These are phyloP conservation scores for Dentipellis fragilis DNA, from an alignment of 768 basidiomycete species.

Conservation along the genomic window DNA sequence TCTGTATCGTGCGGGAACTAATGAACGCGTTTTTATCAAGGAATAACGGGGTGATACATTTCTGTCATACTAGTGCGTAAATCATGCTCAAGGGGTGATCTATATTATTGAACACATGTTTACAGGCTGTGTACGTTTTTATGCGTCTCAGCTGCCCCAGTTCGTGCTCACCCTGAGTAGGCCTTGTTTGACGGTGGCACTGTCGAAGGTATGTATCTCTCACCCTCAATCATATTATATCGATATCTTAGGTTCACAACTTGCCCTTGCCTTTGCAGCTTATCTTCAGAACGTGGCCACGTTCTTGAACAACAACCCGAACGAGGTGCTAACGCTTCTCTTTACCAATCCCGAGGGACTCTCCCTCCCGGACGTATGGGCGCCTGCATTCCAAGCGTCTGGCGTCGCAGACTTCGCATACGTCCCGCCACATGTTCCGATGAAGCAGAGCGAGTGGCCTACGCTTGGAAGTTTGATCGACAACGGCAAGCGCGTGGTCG, in stretches of 20 bases:
- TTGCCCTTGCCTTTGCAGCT: background rate
- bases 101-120: no score
- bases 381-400: slow-evolving; percentile 39
- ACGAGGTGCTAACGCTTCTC: slow-evolving; percentile 54
- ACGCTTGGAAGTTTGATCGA: slow-evolving; percentile 55
- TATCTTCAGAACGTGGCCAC: background rate
- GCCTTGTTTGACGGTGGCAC: background rate
- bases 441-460: slow-evolving; percentile 37
- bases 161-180: background rate
- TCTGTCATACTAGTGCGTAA: background rate
- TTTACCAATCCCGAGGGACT: slow-evolving; percentile 59
- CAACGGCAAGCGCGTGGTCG: slow-evolving; percentile 45
- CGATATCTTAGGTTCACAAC: background rate
- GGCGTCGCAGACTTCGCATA: slow-evolving; percentile 35
- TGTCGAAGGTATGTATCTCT: background rate
- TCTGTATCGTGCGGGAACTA: background rate
- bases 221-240: no score
- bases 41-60: background rate
- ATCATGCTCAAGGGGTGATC: background rate
- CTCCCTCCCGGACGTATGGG: slow-evolving; percentile 38
- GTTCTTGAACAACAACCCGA: slow-evolving; percentile 32
- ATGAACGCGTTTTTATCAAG: background rate
- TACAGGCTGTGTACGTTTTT: background rate
- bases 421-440: slow-evolving; percentile 31
- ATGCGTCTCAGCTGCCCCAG: background rate